Evolutionary conservation across 2,329 filamentous ascomycete species (phyloP).

Genomic region (Aspergillus caelatus): DNA sequence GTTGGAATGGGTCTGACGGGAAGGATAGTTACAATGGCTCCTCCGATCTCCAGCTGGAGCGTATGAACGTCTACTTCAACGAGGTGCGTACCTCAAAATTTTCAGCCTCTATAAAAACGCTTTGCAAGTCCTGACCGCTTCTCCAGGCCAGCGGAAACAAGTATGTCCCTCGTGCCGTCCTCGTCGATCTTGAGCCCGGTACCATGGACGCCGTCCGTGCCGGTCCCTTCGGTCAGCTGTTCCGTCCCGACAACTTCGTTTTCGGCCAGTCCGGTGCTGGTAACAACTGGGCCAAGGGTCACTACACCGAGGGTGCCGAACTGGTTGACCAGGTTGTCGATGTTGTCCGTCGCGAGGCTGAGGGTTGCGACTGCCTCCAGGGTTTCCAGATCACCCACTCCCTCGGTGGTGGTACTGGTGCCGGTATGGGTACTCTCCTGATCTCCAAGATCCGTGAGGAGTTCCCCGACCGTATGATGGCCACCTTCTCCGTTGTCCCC

Average conservation of each 20-base stretch:
- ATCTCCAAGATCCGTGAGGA: conserved; percentile 99
- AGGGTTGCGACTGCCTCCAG: conserved; percentile 99
- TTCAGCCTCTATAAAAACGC: not conserved
- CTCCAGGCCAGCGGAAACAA: conserved; percentile 76
- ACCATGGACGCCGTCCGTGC: conserved; percentile 99
- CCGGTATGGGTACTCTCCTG: conserved; percentile 98
- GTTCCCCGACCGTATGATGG: conserved; percentile 99
- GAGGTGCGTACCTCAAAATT: conserved; percentile 60
- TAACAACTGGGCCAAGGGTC: conserved; percentile 99
- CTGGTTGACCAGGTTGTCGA: conserved; percentile 97
- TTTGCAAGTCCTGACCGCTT: conserved; percentile 13
- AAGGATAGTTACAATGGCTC: conserved; percentile 84
- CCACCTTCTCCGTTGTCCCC: conserved; percentile 97
- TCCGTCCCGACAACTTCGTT: conserved; percentile 99
- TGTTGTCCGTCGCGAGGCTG: conserved; percentile 97
- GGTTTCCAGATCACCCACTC: conserved; percentile 99
- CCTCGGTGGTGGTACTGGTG: conserved; percentile 99
- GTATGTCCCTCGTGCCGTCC: conserved; percentile 98
- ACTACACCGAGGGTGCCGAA: conserved; percentile 99
- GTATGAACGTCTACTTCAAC: conserved; percentile 99
- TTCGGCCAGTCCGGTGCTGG: conserved; percentile 99
- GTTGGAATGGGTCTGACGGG: conserved; percentile 26
- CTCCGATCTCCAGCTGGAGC: conserved; percentile 98
- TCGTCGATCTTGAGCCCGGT: conserved; percentile 98
- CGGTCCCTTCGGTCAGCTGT: conserved; percentile 97